Evolutionary conservation across 345 rosid genomes (phyloP).

Genomic region (Pistacia integerrima): DNA sequence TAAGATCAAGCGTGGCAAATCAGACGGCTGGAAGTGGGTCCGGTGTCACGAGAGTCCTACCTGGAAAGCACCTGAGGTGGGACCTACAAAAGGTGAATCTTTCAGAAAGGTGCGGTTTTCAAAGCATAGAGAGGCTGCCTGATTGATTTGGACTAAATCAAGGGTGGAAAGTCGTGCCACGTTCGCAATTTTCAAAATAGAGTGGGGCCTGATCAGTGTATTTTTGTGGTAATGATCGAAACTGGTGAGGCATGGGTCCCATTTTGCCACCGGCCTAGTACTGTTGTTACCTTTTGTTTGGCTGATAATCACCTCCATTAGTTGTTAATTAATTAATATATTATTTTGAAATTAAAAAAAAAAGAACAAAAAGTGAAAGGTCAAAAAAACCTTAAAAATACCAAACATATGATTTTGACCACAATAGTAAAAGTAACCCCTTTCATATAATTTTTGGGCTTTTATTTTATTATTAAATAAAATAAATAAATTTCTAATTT

Average conservation of each 20-base stretch:
- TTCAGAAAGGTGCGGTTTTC: constrained; percentile 29
- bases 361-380: background rate
- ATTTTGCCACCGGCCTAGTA: constrained; percentile 35
- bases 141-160: background rate
- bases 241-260: constrained; percentile 21
- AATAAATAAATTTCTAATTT: too few species aligned
- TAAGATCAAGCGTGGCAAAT: constrained; percentile 37
- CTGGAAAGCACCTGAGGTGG: constrained; percentile 32
- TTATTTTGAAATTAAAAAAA: too few species aligned
- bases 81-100: constrained; percentile 11
- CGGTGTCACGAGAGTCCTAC: constrained; percentile 32
- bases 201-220: constrained; percentile 5
- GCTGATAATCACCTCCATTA: background rate
- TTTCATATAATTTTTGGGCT: too few species aligned
- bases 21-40: constrained; percentile 42
- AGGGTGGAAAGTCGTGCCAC: background rate
- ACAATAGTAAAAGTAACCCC: constrained; percentile 6
- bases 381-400: background rate
- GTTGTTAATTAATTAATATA: too few species aligned
- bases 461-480: too few species aligned
- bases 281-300: constrained; percentile 16
- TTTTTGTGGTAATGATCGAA: constrained; percentile 22
- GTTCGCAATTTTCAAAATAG: background rate
- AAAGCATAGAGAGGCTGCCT: background rate
- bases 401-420: constrained; percentile 15